Percentiles rank a stretch among this genome's conserved stretches.
Conservation (phyloP, 768 basidiomycete species). For the Russula virescens region DNA sequence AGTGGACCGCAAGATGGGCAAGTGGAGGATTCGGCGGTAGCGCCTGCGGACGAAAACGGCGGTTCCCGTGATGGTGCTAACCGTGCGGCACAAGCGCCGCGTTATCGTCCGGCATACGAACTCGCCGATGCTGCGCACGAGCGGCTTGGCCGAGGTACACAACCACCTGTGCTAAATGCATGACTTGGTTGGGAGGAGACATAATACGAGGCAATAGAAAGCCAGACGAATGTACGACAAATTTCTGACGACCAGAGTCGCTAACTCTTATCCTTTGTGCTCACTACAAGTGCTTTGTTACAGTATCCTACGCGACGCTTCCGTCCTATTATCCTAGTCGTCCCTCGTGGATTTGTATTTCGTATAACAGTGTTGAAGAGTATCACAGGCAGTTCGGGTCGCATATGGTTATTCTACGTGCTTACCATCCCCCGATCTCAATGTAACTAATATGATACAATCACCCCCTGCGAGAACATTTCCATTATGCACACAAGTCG, state of each 20-base stretch:
- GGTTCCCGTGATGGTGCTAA: slow-evolving; percentile 19
- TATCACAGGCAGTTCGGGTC: neutral
- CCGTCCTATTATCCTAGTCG: neutral
- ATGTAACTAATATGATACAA: too few relatives aligned
- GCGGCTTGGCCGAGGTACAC: slow-evolving; percentile 20
- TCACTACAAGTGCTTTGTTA: neutral
- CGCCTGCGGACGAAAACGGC: neutral
- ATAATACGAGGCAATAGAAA: neutral
- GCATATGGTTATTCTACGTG: too few relatives aligned
- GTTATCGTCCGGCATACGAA: slow-evolving; percentile 77
- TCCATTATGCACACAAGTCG: too few relatives aligned
- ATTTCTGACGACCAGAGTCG: too few relatives aligned
- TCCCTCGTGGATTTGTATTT: neutral
- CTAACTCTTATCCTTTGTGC: neutral
- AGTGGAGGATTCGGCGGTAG: neutral
- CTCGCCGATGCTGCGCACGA: slow-evolving; percentile 50
- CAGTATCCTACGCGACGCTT: neutral
- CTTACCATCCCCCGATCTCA: too few relatives aligned
- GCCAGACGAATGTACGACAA: neutral
- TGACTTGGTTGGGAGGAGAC: neutral
- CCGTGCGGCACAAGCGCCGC: slow-evolving; percentile 23
- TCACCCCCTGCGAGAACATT: too few relatives aligned
- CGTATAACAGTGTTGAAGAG: neutral
- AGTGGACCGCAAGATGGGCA: neutral
- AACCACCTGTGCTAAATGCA: slow-evolving; percentile 16